Evolutionary conservation across 2,329 filamentous ascomycete genomes (phyloP), one percentile per base, ranked within the genome.

Genomic region (Colletotrichum aenigma): DNA sequence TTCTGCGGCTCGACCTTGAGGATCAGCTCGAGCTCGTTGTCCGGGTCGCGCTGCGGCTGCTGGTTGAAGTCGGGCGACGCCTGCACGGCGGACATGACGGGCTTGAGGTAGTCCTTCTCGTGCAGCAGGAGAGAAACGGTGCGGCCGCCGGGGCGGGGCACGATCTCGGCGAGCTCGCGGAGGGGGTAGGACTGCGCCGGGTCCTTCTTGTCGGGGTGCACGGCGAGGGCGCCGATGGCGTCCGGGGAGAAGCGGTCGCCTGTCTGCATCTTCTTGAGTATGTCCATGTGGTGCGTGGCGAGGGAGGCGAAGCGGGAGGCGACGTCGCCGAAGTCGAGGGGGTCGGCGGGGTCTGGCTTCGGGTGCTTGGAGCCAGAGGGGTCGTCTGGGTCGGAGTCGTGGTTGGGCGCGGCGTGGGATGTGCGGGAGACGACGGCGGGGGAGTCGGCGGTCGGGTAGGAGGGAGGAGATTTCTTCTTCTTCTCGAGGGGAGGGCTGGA

Each of bases 1-100:
- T 83, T 83, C 84, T 90, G 89, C 34, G 86, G 83, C 85, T 91
- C 89, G 70, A 91, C 83, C 79, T 86, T 87, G 76, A 92, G 85
- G 32, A 89, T 79, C 73, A 92, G 87, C 85, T 92, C 90, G 26
- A 92, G 87, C 82, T 90, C 89, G 82, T 91, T 91, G 81, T 92
- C 90, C 61, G 88, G 85, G 81, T 86, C 87, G 24, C 85, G 85
- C 87, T 92, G 91, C 62, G 90, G 90, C 86, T 91, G 90, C 86
- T 91, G 90, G 85, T 91, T 91, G 83, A 89, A 91, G 78, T 89
- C 86, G n/a, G 82, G 80, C 79, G 85, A 88, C 34, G 82, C 79
- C 83, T 91, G 89, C 66, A 91, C 85, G 36, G 90, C 90, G 79
- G 85, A 87, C 86, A 90, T 88, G 83, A 91, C 88, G 78, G 88